phyloP scores from a whole-genome alignment of 1,139 yeast species.

The Debaryomyces coudertii region DNA sequence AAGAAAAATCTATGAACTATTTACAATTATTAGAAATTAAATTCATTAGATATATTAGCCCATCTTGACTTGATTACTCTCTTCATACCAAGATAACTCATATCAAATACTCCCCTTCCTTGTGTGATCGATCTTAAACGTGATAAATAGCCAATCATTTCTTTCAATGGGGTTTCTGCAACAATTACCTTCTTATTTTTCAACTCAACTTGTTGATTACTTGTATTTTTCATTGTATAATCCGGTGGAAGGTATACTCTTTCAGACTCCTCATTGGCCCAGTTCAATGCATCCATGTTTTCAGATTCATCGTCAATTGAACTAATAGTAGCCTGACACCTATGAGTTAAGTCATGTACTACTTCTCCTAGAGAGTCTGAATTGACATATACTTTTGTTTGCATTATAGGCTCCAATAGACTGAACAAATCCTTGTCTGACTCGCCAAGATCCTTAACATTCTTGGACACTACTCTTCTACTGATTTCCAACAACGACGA shows the following conservation, averaged over 20 bases:
- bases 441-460: constrained; percentile 28
- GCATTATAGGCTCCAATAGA: constrained; percentile 87
- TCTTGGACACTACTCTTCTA: constrained; percentile 39
- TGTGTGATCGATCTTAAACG: constrained; percentile 81
- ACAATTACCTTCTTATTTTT: constrained; percentile 56
- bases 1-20: constrained; percentile 1
- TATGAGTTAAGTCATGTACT: constrained; percentile 69
- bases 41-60: constrained; percentile 26
- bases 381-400: constrained; percentile 65
- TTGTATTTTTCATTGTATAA: constrained; percentile 34
- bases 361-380: constrained; percentile 82
- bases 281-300: constrained; percentile 36
- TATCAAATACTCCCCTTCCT: constrained; percentile 83
- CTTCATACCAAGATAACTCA: constrained; percentile 78
- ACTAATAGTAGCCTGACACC: constrained; percentile 71
- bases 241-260: constrained; percentile 62
- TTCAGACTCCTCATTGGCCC: constrained; percentile 58
- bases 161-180: constrained; percentile 83
- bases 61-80: constrained; percentile 54
- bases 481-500: constrained; percentile 33
- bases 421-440: constrained; percentile 39
- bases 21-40: constrained; percentile 14
- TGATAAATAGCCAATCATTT: constrained; percentile 87
- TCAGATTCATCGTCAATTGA: constrained; percentile 64
- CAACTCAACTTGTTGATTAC: constrained; percentile 22